phyloP scores from a whole-genome alignment of 257 asterid species.

The Craterostigma plantagineum region DNA sequence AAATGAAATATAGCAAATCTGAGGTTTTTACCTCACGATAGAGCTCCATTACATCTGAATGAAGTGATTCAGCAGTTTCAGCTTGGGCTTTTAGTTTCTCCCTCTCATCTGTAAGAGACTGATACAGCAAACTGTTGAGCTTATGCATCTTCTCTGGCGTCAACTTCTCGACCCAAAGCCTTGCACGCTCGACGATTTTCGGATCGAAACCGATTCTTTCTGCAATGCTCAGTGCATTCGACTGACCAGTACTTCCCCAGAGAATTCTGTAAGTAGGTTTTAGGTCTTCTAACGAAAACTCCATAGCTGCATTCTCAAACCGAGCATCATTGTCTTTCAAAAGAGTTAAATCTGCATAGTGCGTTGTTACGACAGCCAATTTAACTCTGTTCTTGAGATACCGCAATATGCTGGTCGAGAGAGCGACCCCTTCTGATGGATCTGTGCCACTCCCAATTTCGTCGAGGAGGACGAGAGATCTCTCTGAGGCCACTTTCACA shows the following conservation, averaged over 20 bases:
- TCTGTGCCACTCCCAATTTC: constrained; percentile 99
- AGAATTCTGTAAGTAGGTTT: constrained; percentile 75
- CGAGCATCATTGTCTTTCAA: constrained; percentile 59
- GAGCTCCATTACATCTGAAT: constrained; percentile 36
- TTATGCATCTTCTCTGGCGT: constrained; percentile 73
- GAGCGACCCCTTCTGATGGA: constrained; percentile 96
- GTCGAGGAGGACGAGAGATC: constrained; percentile 83
- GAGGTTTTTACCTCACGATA: constrained; percentile 55
- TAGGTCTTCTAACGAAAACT: constrained; percentile 60
- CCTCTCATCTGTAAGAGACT: constrained; percentile 67
- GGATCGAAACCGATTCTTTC: constrained; percentile 62
- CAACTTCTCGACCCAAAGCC: constrained; percentile 61
- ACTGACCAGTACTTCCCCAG: constrained; percentile 88
- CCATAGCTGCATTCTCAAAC: constrained; percentile 97
- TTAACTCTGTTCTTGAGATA: constrained; percentile 71
- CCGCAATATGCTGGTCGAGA: constrained; percentile 70
- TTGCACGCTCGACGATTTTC: constrained; percentile 41
- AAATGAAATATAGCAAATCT: background rate
- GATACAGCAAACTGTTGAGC: constrained; percentile 48
- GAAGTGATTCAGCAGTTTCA: constrained; percentile 36
- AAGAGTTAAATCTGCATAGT: constrained; percentile 74
- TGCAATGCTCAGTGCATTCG: constrained; percentile 82
- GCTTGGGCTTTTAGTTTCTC: constrained; percentile 54
- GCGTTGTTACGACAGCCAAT: constrained; percentile 88
- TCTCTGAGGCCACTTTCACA: constrained; percentile 60